phyloP scores from a whole-genome alignment of 345 rosid species.

The Noccaea caerulescens region DNA sequence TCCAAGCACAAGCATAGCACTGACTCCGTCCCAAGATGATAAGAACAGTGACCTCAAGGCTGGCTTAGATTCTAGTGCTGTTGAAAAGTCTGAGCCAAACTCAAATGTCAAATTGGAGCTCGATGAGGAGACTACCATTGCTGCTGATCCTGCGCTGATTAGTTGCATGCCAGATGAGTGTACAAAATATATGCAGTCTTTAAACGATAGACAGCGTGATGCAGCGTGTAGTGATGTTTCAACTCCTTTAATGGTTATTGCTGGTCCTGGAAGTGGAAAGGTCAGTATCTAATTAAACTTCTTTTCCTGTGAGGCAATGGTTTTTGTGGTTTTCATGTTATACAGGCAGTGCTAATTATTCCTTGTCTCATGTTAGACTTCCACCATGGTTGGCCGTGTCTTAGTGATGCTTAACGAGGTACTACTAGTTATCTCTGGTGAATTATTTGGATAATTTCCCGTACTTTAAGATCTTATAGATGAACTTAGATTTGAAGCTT shows the following conservation, averaged over 20 bases:
- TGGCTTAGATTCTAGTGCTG: slow-evolving; percentile 27
- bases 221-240: slow-evolving; percentile 81
- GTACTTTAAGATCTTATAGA: slow-evolving; percentile 6
- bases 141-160: slow-evolving; percentile 38
- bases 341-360: slow-evolving; percentile 24
- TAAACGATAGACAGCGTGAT: slow-evolving; percentile 83
- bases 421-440: slow-evolving; percentile 27
- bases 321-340: slow-evolving; percentile 7
- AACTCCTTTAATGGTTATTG: slow-evolving; percentile 84
- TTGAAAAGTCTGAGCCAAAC: slow-evolving; percentile 9
- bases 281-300: slow-evolving; percentile 43
- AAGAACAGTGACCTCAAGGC: slow-evolving; percentile 30
- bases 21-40: slow-evolving; percentile 35
- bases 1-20: slow-evolving; percentile 32
- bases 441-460: slow-evolving; percentile 11
- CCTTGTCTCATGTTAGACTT: slow-evolving; percentile 60
- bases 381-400: slow-evolving; percentile 97
- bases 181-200: slow-evolving; percentile 62
- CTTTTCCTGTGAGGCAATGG: slow-evolving; percentile 10
- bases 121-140: slow-evolving; percentile 31
- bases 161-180: slow-evolving; percentile 64
- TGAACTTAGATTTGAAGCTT: slow-evolving; percentile 16
- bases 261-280: slow-evolving; percentile 99
- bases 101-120: slow-evolving; percentile 33
- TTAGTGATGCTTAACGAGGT: slow-evolving; percentile 77